These are phyloP conservation scores for Suhomyces pyralidae DNA, from an alignment of 805 yeast genomes.

Conservation along the genomic window DNA sequence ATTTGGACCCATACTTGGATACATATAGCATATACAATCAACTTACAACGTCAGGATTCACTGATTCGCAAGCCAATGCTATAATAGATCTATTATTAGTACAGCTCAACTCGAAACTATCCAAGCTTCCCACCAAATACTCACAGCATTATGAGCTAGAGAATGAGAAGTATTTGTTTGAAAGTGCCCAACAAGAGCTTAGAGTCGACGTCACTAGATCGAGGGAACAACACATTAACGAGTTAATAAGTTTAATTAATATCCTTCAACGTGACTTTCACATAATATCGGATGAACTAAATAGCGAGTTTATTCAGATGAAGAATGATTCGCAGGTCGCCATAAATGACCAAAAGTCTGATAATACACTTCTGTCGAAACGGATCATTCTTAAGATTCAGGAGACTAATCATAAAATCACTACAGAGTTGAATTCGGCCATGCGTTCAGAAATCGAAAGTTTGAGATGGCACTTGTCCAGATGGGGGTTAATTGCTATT, in stretches of 20 bases:
- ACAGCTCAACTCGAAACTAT: constrained; percentile 40
- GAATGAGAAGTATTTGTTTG: constrained; percentile 83
- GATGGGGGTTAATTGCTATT: constrained; percentile 81
- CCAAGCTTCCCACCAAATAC: constrained; percentile 45
- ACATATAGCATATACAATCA: constrained; percentile 53
- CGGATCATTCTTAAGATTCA: constrained; percentile 67
- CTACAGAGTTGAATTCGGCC: constrained; percentile 76
- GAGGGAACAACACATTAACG: constrained; percentile 67
- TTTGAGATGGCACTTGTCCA: constrained; percentile 88
- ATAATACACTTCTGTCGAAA: constrained; percentile 73
- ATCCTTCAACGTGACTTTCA: constrained; percentile 70
- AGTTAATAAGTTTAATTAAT: constrained; percentile 62
- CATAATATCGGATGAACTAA: constrained; percentile 71
- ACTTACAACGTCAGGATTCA: constrained; percentile 56
- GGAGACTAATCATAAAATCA: constrained; percentile 79
- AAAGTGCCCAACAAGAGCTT: constrained; percentile 88
- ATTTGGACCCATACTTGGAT: constrained; percentile 44
- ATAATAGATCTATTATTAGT: constrained; percentile 49
- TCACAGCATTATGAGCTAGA: constrained; percentile 67
- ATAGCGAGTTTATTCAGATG: constrained; percentile 52
- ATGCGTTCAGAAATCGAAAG: constrained; percentile 84
- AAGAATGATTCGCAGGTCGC: constrained; percentile 81
- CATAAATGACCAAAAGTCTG: constrained; percentile 80
- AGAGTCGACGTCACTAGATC: constrained; percentile 72
- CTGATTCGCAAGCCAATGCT: constrained; percentile 56